Percentiles rank a stretch among this genome's conserved stretches.
Conservation (phyloP, 345 rosid genomes). For the Camelina sativa region DNA sequence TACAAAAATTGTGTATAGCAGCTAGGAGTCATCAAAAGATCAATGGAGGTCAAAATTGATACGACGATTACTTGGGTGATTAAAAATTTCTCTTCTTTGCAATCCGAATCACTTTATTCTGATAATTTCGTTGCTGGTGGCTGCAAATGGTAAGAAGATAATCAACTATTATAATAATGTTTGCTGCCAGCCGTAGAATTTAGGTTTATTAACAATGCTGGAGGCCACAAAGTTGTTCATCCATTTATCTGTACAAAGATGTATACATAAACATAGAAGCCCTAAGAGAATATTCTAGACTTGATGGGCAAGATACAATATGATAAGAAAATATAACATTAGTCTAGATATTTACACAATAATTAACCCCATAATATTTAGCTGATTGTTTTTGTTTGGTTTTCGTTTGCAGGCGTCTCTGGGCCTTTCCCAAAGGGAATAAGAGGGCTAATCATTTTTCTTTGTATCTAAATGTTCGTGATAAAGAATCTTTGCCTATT, state of each 20-base stretch:
- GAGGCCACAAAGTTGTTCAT: too few species aligned
- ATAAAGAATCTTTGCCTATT: conserved; percentile 60
- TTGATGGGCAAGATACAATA: too few species aligned
- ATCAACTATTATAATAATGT: not conserved
- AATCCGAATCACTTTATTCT: not conserved
- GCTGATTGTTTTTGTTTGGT: not conserved
- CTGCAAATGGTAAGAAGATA: conserved; percentile 13
- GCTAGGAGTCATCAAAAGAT: not conserved
- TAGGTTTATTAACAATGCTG: not conserved
- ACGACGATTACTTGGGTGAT: conserved; percentile 12
- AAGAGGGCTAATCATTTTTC: conserved; percentile 61
- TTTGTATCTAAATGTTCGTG: conserved; percentile 72
- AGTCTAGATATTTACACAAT: too few species aligned
- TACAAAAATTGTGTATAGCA: not conserved
- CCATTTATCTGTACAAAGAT: too few species aligned
- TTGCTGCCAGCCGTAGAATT: not conserved
- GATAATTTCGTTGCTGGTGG: conserved; percentile 10
- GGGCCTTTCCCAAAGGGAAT: conserved; percentile 74
- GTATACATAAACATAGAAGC: too few species aligned
- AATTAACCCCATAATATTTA: too few species aligned
- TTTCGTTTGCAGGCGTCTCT: conserved; percentile 58
- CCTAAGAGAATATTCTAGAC: too few species aligned
- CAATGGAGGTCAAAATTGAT: conserved; percentile 6
- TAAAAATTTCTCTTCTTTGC: conserved; percentile 3
- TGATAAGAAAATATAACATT: too few species aligned